Conservation (phyloP, 176 grass and related monocot species). For the Rhynchospora pubera region DNA sequence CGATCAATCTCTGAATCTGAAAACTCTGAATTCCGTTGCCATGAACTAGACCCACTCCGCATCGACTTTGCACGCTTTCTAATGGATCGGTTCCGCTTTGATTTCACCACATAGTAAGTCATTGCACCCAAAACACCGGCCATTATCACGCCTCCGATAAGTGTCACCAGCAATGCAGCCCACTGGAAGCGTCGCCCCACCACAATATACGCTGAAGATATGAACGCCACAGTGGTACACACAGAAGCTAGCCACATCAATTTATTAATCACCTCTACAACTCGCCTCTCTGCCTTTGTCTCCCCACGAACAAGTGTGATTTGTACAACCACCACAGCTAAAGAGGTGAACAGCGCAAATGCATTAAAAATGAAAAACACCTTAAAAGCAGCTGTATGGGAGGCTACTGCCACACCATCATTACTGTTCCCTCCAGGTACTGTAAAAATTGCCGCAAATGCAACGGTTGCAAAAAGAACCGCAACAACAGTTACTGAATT, state of each 20-base stretch:
- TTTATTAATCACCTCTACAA: slow-evolving; percentile 89
- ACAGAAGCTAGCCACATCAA: slow-evolving; percentile 96
- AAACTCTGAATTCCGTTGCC: slow-evolving; percentile 65
- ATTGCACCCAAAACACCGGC: slow-evolving; percentile 78
- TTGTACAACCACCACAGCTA: slow-evolving; percentile 94
- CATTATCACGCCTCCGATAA: slow-evolving; percentile 87
- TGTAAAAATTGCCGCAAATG: slow-evolving; percentile 92
- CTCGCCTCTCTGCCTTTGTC: slow-evolving; percentile 76
- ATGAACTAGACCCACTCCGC: slow-evolving; percentile 72
- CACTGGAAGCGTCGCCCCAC: slow-evolving; percentile 58
- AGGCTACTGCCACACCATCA: slow-evolving; percentile 38
- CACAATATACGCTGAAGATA: slow-evolving; percentile 88
- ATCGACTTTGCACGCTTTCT: slow-evolving; percentile 68
- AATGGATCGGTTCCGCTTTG: slow-evolving; percentile 52
- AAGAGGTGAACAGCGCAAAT: slow-evolving; percentile 79
- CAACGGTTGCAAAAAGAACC: slow-evolving; percentile 89
- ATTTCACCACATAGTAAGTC: slow-evolving; percentile 93
- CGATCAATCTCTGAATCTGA: slow-evolving; percentile 77
- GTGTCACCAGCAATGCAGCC: slow-evolving; percentile 82
- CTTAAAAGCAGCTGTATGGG: slow-evolving; percentile 48
- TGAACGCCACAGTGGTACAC: slow-evolving; percentile 90
- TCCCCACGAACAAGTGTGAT: slow-evolving; percentile 90
- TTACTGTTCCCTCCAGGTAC: slow-evolving; percentile 58
- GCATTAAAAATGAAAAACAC: slow-evolving; percentile 97
- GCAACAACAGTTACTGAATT: slow-evolving; percentile 96